A percentile compares a stretch with the other conserved stretches of the same genome.
Evolutionary conservation across 352 stramenopile species (phyloP).

Genomic region (Blastocystis sp.): DNA sequence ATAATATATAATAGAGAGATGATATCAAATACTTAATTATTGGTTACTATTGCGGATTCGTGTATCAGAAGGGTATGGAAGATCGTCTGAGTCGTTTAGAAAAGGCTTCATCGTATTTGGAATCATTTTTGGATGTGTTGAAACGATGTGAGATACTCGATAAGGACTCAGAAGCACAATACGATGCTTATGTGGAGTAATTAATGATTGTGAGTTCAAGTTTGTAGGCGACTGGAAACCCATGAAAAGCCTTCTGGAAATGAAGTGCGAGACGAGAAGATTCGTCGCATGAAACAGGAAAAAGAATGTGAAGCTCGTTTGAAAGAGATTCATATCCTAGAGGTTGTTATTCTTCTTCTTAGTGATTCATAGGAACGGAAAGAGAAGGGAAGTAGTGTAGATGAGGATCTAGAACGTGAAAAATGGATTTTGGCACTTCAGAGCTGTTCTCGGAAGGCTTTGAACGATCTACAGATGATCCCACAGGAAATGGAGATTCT

Average conservation of each 20-base stretch:
- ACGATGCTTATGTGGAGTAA: slow-evolving; percentile 54
- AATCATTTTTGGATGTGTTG: slow-evolving; percentile 64
- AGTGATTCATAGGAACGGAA: slow-evolving; percentile 34
- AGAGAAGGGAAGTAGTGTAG: slow-evolving; percentile 51
- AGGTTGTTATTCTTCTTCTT: not conserved
- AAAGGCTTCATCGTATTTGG: slow-evolving; percentile 29
- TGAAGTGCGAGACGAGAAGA: slow-evolving; percentile 36
- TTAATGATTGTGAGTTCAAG: not conserved
- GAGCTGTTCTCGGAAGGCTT: slow-evolving; percentile 24
- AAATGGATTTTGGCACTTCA: slow-evolving; percentile 53
- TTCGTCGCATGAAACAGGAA: slow-evolving; percentile 16
- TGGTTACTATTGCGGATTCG: slow-evolving; percentile 44
- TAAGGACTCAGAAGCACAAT: not conserved
- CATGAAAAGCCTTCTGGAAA: not conserved
- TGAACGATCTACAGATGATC: slow-evolving; percentile 62
- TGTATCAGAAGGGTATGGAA: slow-evolving; percentile 64
- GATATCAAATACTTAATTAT: slow-evolving; percentile 68
- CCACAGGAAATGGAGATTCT: slow-evolving; percentile 56
- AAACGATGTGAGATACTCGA: slow-evolving; percentile 43
- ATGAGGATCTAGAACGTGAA: slow-evolving; percentile 62
- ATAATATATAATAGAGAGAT: not conserved
- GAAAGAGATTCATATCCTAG: slow-evolving; percentile 33
- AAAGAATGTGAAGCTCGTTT: slow-evolving; percentile 28
- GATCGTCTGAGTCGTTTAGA: slow-evolving; percentile 49
- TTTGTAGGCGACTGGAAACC: slow-evolving; percentile 6